Base-by-base conservation (phyloP, 1,284 basidiomycete genomes). In the Pyrrhoderma lamaoense region DNA sequence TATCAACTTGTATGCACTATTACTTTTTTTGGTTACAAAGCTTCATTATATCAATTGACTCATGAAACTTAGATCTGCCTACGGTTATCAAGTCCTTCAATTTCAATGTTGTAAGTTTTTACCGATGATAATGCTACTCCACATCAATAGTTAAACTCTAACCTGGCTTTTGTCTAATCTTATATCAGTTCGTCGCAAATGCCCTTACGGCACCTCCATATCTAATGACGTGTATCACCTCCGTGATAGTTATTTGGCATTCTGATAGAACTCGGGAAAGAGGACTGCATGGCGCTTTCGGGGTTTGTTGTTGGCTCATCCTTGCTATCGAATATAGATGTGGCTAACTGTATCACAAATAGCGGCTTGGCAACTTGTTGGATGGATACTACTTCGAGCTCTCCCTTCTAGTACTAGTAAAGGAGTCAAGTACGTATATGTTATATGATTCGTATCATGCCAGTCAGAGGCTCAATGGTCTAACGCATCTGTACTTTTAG, bases 181-280 rank as follows among this genome's bases (percentile, higher is more conserved):
- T 19, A 8, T 27, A 34, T 4, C 38, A 55, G 54, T 69, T 66
- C 37, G 61, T 64, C 18, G 64, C 68, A 1, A 70, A 70, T 48
- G 69, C 69, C 1, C 57, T 70, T 13, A 70, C 69, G 0, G 69
- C 69, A 1, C 69, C 69, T 11, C 69, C 69, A 5, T 68, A 70
- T 45, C 52, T 70, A 36, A 52, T 70, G 3, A 65, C 67, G 60
- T 67, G 64, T 35, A 63, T 68, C 25, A 58, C 62, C 3, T 66
- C 64, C 56, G 60, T 70, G 31, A 40, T 61, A 18, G 55, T 67
- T 25, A 66, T 67, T 18, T 60, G 62, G 50, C 66, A 69, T 50
- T 68, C 67, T 2, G 69, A 68, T 53, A 63, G 59, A 39, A 61
- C 63, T 1, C 56, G 64, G 3, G 69, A 70, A 47, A 60, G 69